Evolutionary conservation across 2,329 filamentous ascomycete species (phyloP).

Genomic region (Fusarium sp.): DNA sequence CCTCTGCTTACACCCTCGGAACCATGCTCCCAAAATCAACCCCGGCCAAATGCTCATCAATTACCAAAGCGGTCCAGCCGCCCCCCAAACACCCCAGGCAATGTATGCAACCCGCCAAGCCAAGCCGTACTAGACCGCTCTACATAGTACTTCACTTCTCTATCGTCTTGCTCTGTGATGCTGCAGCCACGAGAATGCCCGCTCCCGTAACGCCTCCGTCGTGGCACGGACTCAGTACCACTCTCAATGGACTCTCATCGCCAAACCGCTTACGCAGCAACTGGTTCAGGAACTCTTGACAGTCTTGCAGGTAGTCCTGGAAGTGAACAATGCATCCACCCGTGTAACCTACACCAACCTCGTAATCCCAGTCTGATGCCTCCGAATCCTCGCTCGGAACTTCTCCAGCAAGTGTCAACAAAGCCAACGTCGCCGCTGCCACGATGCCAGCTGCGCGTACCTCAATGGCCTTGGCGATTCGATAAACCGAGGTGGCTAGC

Average conservation of each 20-base stretch:
- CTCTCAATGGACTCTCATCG: constrained; percentile 51
- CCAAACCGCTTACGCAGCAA: constrained; percentile 54
- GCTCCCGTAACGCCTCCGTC: constrained; percentile 71
- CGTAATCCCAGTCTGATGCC: constrained; percentile 49
- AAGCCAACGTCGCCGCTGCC: constrained; percentile 76
- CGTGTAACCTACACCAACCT: constrained; percentile 81
- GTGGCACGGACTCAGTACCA: constrained; percentile 66
- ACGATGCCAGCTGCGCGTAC: constrained; percentile 78
- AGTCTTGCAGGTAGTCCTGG: constrained; percentile 76
- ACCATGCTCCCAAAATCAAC: constrained; percentile 18
- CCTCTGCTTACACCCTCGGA: constrained; percentile 26
- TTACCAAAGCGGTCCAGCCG: constrained; percentile 40
- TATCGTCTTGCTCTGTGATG: constrained; percentile 52
- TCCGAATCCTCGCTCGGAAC: constrained; percentile 56
- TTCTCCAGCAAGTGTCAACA: constrained; percentile 76
- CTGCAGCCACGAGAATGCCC: constrained; percentile 66
- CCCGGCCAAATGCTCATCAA: constrained; percentile 18
- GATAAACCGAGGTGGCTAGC: constrained; percentile 68
- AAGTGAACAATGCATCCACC: constrained; percentile 85
- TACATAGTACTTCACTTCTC: constrained; percentile 45
- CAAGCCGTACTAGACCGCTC: constrained; percentile 2
- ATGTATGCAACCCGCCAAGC: constrained; percentile 29
- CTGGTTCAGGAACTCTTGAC: constrained; percentile 73
- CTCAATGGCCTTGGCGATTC: constrained; percentile 77
- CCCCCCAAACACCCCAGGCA: constrained; percentile 21